These are phyloP conservation scores for Astrothelium macrocarpum DNA, from an alignment of 495 filamentous ascomycete genomes.

Conservation along the genomic window DNA sequence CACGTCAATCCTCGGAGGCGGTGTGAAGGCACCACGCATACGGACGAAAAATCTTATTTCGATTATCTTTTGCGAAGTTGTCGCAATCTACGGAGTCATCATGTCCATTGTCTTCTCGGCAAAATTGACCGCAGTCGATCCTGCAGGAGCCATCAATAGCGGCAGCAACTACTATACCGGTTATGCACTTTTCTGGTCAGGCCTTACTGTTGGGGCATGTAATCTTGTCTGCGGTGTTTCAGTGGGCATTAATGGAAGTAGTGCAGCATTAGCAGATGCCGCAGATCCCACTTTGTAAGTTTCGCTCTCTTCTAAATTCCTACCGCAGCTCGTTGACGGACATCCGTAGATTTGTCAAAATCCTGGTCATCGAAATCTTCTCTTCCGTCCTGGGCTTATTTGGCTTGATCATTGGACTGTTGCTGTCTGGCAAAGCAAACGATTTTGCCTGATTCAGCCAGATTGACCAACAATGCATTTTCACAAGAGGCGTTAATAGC, in stretches of 20 bases:
- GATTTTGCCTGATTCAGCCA: slow-evolving; percentile 49
- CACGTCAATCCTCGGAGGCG: slow-evolving; percentile 94
- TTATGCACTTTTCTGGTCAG: slow-evolving; percentile 91
- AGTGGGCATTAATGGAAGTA: slow-evolving; percentile 95
- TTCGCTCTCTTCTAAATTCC: background rate
- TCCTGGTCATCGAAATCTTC: slow-evolving; percentile 98
- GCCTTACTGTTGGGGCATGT: slow-evolving; percentile 85
- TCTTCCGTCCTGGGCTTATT: slow-evolving; percentile 97
- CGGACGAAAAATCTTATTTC: slow-evolving; percentile 99
- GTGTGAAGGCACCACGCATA: slow-evolving; percentile 91
- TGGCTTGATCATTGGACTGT: slow-evolving; percentile 85
- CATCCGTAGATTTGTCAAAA: slow-evolving; percentile 81
- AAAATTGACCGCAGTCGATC: slow-evolving; percentile 53
- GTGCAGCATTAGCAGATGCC: slow-evolving; percentile 91
- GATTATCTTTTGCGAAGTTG: slow-evolving; percentile 99
- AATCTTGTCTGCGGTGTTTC: slow-evolving; percentile 94
- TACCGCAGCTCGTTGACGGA: background rate
- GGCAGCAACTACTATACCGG: slow-evolving; percentile 84
- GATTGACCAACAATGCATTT: background rate
- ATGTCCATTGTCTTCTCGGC: slow-evolving; percentile 97
- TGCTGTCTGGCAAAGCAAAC: slow-evolving; percentile 69
- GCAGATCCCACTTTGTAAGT: slow-evolving; percentile 83
- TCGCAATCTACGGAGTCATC: slow-evolving; percentile 99
- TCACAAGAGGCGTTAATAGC: background rate
- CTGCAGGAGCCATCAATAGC: slow-evolving; percentile 45